phyloP scores from a whole-genome alignment of 495 filamentous ascomycete genomes.

The Pseudoneurospora amorphoporcata region DNA sequence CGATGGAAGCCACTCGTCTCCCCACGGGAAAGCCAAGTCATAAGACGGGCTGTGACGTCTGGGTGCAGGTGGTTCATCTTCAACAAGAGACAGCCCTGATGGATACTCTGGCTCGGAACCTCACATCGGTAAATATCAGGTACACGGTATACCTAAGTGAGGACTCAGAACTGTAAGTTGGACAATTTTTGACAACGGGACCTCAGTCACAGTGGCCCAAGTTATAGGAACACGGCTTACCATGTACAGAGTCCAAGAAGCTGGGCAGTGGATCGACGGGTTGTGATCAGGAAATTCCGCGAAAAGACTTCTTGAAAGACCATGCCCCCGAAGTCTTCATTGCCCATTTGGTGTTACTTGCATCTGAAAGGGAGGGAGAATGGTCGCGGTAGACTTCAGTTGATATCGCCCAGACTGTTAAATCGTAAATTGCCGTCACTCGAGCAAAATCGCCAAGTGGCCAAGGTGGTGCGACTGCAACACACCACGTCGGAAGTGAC shows the following conservation, averaged over 20 bases:
- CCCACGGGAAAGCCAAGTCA: not conserved
- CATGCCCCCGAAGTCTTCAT: not conserved
- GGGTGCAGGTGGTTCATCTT: not conserved
- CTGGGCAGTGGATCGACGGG: not conserved
- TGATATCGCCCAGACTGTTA: not conserved
- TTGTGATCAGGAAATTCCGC: not conserved
- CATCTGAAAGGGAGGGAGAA: not conserved
- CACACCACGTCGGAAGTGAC: not conserved
- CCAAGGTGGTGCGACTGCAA: not conserved
- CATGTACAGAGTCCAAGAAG: not conserved
- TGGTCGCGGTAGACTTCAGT: not conserved
- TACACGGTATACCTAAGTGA: fast-evolving
- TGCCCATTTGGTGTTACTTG: not conserved
- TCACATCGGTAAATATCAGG: not conserved
- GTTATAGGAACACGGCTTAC: not conserved
- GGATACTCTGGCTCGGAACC: not conserved
- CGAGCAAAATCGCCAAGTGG: not conserved
- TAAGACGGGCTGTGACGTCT: not conserved
- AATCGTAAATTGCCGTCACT: not conserved
- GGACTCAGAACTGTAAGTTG: not conserved
- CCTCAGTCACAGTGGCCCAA: not conserved
- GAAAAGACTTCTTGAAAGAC: not conserved
- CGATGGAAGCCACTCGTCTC: not conserved
- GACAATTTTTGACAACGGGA: not conserved
- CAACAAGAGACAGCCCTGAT: not conserved